Conservation (phyloP, 2,329 filamentous ascomycete genomes). For the Cadophora sp. region DNA sequence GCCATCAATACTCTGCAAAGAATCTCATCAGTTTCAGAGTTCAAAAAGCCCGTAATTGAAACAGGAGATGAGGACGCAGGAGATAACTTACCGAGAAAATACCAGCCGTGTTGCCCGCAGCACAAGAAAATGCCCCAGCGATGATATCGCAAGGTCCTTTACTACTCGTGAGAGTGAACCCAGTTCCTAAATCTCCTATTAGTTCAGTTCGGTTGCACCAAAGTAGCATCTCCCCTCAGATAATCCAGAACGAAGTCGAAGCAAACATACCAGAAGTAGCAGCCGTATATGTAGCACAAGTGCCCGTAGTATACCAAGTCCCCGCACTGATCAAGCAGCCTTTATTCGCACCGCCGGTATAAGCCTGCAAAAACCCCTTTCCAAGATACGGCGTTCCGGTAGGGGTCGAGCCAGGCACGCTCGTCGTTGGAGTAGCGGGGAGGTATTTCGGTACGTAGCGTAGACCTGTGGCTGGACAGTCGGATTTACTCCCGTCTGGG, state of each 20-base stretch:
- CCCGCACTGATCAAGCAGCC: slow-evolving; percentile 73
- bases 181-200: slow-evolving; percentile 32
- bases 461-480: slow-evolving; percentile 67
- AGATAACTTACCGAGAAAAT: slow-evolving; percentile 44
- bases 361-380: slow-evolving; percentile 65
- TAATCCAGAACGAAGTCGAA: too few species aligned
- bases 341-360: slow-evolving; percentile 52
- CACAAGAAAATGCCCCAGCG: slow-evolving; percentile 61
- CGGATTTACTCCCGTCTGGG: slow-evolving; percentile 35
- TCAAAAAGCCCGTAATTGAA: not conserved
- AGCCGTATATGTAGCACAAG: slow-evolving; percentile 71
- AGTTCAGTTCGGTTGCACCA: slow-evolving; percentile 18
- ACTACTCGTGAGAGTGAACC: slow-evolving; percentile 58
- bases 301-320: slow-evolving; percentile 71
- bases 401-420: slow-evolving; percentile 38
- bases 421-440: slow-evolving; percentile 57
- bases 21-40: slow-evolving; percentile 16
- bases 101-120: slow-evolving; percentile 51
- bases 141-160: slow-evolving; percentile 66
- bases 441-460: slow-evolving; percentile 55
- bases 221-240: not conserved
- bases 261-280: slow-evolving; percentile 56
- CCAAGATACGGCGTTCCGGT: slow-evolving; percentile 52
- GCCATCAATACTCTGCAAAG: slow-evolving; percentile 32
- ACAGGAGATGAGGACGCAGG: not conserved